phyloP scores from a whole-genome alignment of 208 protist species.

The Trypanosoma caninum region DNA sequence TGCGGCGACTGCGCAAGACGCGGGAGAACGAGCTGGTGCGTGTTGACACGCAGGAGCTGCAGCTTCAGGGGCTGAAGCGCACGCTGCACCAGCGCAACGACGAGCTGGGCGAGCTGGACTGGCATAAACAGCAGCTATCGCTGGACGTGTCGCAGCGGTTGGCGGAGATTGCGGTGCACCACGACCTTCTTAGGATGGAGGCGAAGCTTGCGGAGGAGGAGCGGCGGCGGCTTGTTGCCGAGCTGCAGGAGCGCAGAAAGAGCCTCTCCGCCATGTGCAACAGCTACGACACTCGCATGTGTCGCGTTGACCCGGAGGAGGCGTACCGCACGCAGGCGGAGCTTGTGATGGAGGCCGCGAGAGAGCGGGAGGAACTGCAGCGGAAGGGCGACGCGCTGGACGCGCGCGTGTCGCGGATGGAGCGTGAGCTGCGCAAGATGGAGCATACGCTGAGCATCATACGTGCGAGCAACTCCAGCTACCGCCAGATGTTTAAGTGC shows the following conservation, averaged over 20 bases:
- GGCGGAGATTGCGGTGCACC: conserved; percentile 83
- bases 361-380: conserved; percentile 86
- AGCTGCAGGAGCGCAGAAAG: conserved; percentile 70
- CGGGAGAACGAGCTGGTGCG: conserved; percentile 81
- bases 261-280: conserved; percentile 58
- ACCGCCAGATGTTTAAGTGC: conserved; percentile 72
- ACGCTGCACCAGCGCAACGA: conserved; percentile 42
- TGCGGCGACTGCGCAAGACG: conserved; percentile 38
- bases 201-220: conserved; percentile 83
- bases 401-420: conserved; percentile 64
- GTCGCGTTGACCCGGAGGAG: conserved; percentile 65
- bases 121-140: conserved; percentile 70
- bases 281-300: conserved; percentile 72
- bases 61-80: conserved; percentile 73
- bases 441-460: conserved; percentile 79
- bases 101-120: conserved; percentile 70
- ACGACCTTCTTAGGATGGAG: conserved; percentile 74
- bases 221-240: conserved; percentile 49
- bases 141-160: conserved; percentile 63
- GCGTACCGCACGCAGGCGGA: conserved; percentile 73
- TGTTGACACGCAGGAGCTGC: conserved; percentile 82
- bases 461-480: conserved; percentile 70
- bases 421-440: conserved; percentile 75
- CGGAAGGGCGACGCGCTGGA: conserved; percentile 78
- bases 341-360: conserved; percentile 76